Evolutionary conservation across 495 filamentous ascomycete species (phyloP), one percentile per base, ranked within the genome.

Genomic region (Cladorrhinum samala): DNA sequence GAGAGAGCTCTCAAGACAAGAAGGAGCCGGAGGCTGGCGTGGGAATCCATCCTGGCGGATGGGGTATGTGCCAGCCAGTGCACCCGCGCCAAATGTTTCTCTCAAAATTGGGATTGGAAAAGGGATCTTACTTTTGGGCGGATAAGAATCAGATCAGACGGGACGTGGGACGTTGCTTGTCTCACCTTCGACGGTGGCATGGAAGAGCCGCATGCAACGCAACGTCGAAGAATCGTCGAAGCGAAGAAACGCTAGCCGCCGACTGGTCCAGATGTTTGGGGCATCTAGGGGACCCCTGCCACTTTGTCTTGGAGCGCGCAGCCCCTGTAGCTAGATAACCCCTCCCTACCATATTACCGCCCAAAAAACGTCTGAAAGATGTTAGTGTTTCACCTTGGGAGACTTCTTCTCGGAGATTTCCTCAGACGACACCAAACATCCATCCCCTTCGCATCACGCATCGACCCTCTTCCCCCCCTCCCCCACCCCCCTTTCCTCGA

Each of bases 141-240:
- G 55, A 17, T 43, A 37, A 44, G 38, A 9, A 53, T 55, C 55
- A 57, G 59, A 68, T 68, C 66, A 68, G 64, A 68, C 64, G 55
- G 57, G 59, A 54, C 52, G 50, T 68, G 66, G 61, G 59, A 68
- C 66, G 55, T 48, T 48, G 57, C 33, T 37, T 46, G 66, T 68
- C 62, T 65, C 64, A 63, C 11, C 13, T 55, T 36, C 13, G 16
- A 27, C 9, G 23, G 24, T 27, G 55, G 25, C 24, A 38, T 52
- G 57, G 56, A 47, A 46, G 66, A 68, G 63, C 63, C 66, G 63
- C 63, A 65, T 56, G 57, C 60, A 52, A 44, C 20, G 33, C 16
- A 46, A 24, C 44, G 36, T 20, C 21, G 18, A 40, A 39, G 30
- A 24, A 33, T 16, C 5, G 16, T n/a, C n/a, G n/a, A n/a, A n/a